Evolutionary conservation across 768 basidiomycete species (phyloP), one percentile per base, ranked within the genome.

Genomic region (Leccinum olivaceopallidum): DNA sequence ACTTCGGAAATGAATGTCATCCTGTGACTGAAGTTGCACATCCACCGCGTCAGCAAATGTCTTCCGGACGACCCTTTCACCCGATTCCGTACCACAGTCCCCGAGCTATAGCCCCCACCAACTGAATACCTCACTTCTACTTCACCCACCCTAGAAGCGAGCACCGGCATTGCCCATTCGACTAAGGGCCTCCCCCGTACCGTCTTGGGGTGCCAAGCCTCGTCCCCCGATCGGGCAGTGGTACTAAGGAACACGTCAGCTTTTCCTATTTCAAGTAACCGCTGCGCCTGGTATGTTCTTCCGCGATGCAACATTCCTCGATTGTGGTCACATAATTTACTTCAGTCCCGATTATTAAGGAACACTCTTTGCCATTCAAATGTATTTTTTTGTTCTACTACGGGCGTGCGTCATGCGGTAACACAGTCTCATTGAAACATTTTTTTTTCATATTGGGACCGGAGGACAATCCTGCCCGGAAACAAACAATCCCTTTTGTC

Each of bases 1-100:
- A 36, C 61, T 59, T 71, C 73, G 73, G 73, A 74, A 76, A 74
- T 74, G 73, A 74, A 74, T 18, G 54, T 65, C 70, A 72, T 69
- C 60, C 71, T 71, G 73, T 75, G 71, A 67, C 67, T 59, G 20
- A 32, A 32, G 59, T 58, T 59, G 39, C 42, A 52, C 60, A 61
- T 51, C 69, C 44, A 20, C 20, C 12, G 44, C 44, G 44, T 67
- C 62, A 61, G 56, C 58, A 65, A 57, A 64, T 66, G 65, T 70
- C 56, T 62, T 66, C 65, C 69, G 73, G 70, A 65, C 59, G 53
- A 70, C 69, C 60, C 57, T 53, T 65, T 66, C 69, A 66, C 65
- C 73, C 74, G 73, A 74, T 54, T 65, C 74, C 73, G 73, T 73
- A 68, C 57, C 50, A 59, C 60, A 71, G 53, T 61, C 47, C 65